These are phyloP conservation scores for Galeopsis tetrahit DNA, from an alignment of 257 asterid species.

Conservation along the genomic window DNA sequence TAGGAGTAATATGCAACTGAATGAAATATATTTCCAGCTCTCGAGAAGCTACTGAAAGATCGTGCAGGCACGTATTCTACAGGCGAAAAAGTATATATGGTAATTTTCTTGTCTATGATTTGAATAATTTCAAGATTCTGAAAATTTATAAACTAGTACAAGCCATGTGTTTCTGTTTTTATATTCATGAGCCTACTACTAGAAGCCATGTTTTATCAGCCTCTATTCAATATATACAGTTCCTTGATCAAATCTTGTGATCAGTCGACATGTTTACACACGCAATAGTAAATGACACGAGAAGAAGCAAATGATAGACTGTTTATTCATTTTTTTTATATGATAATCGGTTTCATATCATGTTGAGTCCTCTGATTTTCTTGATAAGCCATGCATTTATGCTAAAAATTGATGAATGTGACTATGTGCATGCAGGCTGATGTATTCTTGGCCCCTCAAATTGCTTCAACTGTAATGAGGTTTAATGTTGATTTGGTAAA, in stretches of 20 bases:
- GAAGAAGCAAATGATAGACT: too few species aligned
- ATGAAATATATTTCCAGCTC: conserved; percentile 49
- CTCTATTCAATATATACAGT: background rate
- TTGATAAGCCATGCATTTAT: background rate
- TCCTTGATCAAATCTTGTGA: background rate
- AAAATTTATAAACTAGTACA: background rate
- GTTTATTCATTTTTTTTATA: too few species aligned
- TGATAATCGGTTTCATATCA: background rate
- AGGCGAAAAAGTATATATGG: conserved; percentile 61
- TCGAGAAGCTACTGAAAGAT: conserved; percentile 61
- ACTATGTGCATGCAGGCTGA: conserved; percentile 69
- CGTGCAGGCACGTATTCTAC: conserved; percentile 58
- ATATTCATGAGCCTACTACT: background rate
- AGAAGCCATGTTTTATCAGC: conserved; percentile 1
- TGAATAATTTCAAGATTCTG: background rate
- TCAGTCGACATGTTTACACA: background rate
- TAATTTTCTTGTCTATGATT: conserved; percentile 31
- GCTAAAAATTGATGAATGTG: background rate
- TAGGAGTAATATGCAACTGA: background rate
- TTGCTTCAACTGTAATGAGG: conserved; percentile 54
- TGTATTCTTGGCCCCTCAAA: conserved; percentile 86
- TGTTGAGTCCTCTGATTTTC: background rate
- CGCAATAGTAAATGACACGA: too few species aligned
- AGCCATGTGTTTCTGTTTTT: background rate
- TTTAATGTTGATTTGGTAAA: conserved; percentile 71